Base-by-base conservation (phyloP, 2,329 filamentous ascomycete genomes). In the Hypoxylon sp. region DNA sequence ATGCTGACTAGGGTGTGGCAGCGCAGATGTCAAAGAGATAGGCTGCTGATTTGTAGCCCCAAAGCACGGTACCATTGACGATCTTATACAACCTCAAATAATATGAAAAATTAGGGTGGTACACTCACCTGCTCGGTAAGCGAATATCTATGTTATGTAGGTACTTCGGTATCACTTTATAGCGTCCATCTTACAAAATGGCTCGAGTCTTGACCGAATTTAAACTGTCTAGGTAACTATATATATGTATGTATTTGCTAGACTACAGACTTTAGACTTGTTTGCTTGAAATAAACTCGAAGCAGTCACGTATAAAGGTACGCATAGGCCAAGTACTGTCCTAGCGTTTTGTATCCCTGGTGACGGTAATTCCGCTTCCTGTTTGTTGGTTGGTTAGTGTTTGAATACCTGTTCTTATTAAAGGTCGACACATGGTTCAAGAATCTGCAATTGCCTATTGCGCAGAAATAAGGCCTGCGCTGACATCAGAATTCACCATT, bases 1-100 rank as follows among this genome's bases (percentile, higher is more conserved):
- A 67, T 67, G 53, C 50, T 44, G 31, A 61, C 39, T 14, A 55
- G 55, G 67, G 55, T 57, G 53, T 54, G 44, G 63, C 57, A 51
- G 52, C 33, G 47, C 52, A 56, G 50, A 60, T 53, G 52, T 52
- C 19, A 52, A 39, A 65, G 37, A 65, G 58, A 65, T 29, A 52
- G 17, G 59, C 31, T 54, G 54, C 55, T 48, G 48, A 52, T 63
- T 53, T 46, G 50, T 52, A 17, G 29, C 51, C 53, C 42, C 11
- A 59, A 58, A 57, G n/a, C 44, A 42, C 46, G 62, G 44, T 66
- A 68, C 54, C 37, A 44, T 63, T 59, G 63, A 44, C 52, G 58
- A 68, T 68, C 62, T 65, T 55, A 37, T 62, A 65, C 24, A 14
- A 53, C 22, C 33, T 33, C 8, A 10, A 19, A 39, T 22, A 35